Evolutionary conservation across 75 land plant genomes (phyloP).

Genomic region (Adiantum capillusveneris): DNA sequence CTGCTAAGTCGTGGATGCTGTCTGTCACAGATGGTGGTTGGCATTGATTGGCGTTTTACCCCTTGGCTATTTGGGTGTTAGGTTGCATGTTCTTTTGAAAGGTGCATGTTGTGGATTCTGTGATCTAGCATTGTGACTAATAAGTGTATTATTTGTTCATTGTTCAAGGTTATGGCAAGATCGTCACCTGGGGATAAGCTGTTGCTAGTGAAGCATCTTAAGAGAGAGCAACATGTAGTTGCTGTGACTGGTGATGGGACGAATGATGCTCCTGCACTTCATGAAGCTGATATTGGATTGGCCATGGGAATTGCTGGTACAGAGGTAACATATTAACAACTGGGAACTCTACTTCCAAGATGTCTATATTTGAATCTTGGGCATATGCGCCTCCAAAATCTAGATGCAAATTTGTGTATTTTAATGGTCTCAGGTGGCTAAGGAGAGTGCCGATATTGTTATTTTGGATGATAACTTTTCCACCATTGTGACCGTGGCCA

Average conservation of each 20-base stretch:
- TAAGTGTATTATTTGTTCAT: too few relatives aligned
- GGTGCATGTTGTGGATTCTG: too few relatives aligned
- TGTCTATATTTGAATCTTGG: too few relatives aligned
- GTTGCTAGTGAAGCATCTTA: conserved; percentile 51
- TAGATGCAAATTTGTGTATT: too few relatives aligned
- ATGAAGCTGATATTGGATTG: conserved; percentile 85
- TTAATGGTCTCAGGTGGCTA: conserved; percentile 93
- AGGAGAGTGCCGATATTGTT: conserved; percentile 98
- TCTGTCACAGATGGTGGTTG: too few relatives aligned
- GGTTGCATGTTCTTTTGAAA: too few relatives aligned
- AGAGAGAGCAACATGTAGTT: conserved; percentile 49
- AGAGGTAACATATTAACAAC: conserved; percentile 17
- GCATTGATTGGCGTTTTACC: too few relatives aligned
- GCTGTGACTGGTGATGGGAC: conserved; percentile 81
- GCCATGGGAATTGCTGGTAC: conserved; percentile 92
- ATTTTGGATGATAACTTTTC: conserved; percentile 93
- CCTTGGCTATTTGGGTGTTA: too few relatives aligned
- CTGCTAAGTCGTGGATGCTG: too few relatives aligned
- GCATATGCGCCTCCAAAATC: too few relatives aligned
- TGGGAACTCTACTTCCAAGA: not conserved
- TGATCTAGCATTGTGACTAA: too few relatives aligned
- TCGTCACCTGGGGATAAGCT: conserved; percentile 58
- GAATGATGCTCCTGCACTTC: conserved; percentile 64
- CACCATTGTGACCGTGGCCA: conserved; percentile 88
- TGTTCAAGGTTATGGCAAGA: conserved; percentile 65